Base-by-base conservation (phyloP, 257 asterid genomes). In the Sherardia arvensis region DNA sequence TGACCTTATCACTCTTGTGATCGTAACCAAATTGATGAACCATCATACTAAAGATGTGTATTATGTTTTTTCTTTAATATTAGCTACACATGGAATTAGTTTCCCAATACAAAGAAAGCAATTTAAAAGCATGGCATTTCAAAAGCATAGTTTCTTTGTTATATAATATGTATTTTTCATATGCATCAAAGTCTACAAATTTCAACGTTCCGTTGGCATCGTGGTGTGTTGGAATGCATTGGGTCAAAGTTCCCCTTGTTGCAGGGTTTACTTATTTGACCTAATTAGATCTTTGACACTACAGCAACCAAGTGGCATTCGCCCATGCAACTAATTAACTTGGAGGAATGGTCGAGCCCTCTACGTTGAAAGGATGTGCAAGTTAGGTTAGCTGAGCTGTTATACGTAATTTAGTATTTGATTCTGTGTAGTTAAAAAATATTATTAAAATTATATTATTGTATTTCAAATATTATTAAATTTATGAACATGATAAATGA, bases 171-270 rank as follows among this genome's bases (percentile, higher is more conserved):
- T 43, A 14, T 43, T 43, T n/a, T n/a, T n/a, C n/a, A n/a, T n/a
- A n/a, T n/a, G n/a, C n/a, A n/a, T n/a, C n/a, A n/a, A 43, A 43
- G 20, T 43, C 21, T 17, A 14, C 51, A 17, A 26, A 28, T 56
- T 47, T 64, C 59, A n/a, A 48, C 47, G 4, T 23, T 26, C 1
- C 26, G 38, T 66, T 59, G 70, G 62, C 38, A 49, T 7, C 8
- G 34, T 4, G 59, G 21, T 26, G 8, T 18, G 25, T 3, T 47
- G 47, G 20, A 27, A 20, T n/a, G 40, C 66, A 15, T 43, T 14
- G 38, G 65, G 59, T 63, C 74, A 55, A 55, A 70, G 58, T 29
- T 43, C 56, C 69, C 69, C 34, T 6, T 17, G 12, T 17, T 20
- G 20, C 4, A 23, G 74, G 74, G 69, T 38, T 20, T 30, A 70